Evolutionary conservation across 257 asterid species (phyloP), one percentile per base, ranked within the genome.

Genomic region (Thymus mandschuricus): DNA sequence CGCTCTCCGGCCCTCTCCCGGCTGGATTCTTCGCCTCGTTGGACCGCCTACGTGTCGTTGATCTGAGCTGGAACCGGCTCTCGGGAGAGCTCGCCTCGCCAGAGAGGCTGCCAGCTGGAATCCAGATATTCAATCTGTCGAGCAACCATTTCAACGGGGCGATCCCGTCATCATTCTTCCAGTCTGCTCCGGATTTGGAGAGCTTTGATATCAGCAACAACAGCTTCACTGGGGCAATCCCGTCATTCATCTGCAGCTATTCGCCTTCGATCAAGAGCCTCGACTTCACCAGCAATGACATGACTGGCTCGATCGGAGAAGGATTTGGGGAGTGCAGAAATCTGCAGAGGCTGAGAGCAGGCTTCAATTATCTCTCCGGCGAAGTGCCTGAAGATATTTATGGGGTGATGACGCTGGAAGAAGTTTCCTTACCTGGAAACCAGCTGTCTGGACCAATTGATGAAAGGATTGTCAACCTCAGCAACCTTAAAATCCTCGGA

Each of bases 221-320:
- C 81, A 86, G 86, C 86, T 91, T 91, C 75, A 34, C 67, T 21
- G 99, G 99, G 34, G 3, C 71, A 5, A 77, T 91, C 41, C 99
- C 98, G 5, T 72, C 85, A 0, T 66, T 57, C 35, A 56, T 88
- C 70, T 91, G 97, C 82, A 60, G 73, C 48, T 75, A 75, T 49
- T 77, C 96, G 0, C 76, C 87, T 1, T 66, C 83, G 5, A 60
- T 87, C 71, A 67, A n/a, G 66, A 60, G 71, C 43, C 76, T 91
- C 34, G 98, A 94, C 78, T 85, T 92, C 86, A 85, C 99, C 55
- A 81, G 67, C 76, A 94, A 94, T 64, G 86, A 89, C 62, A 86
- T 91, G 52, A 57, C 65, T 2, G 99, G 95, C 61, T 72, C 82
- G 6, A 81, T 92, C 64, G 78, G 80, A 8, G 76, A 27, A 31